Base-by-base conservation (phyloP, 176 grass and related monocot genomes). In the Phyllostachys edulis region DNA sequence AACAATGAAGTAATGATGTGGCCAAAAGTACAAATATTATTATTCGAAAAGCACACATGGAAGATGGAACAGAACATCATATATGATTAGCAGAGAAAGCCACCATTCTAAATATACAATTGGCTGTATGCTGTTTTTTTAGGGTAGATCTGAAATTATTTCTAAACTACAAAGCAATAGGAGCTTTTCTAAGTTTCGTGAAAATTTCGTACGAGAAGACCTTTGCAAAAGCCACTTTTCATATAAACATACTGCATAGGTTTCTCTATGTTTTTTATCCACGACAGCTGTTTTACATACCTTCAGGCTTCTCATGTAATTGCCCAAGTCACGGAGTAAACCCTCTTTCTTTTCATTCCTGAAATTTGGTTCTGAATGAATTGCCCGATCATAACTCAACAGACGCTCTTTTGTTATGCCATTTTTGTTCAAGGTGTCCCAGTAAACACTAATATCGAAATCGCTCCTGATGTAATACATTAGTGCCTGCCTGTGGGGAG, bases 281-380 rank as follows among this genome's bases (percentile, higher is more conserved):
- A 87, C 6, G 26, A 38, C 11, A 83, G 41, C 23, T 84, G 52
- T 63, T 69, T 76, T 75, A 74, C 81, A 86, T 80, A 97, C 92
- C 96, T 99, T 96, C 37, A 99, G 86, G 60, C 87, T 99, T 88
- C 96, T 94, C 83, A 99, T 68, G 71, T 99, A 99, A 61, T 94
- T 85, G 18, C 86, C 85, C 50, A 99, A 76, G 73, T 99, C 96
- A 90, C 13, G 87, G 80, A 96, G 89, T 69, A 99, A 86, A 80
- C 93, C 88, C 27, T 91, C 96, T 80, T 96, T 99, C 77, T 99
- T 91, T 32, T 92, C 85, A 52, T 85, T 87, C 81, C 86, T 96
- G 74, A 99, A 94, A 82, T 87, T 90, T 85, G 96, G 96, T 80
- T 99, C 96, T 59, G 91, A 99, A 92, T 96, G 96, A 89, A 99